Conservation (phyloP, 106 monocot genomes). For the Apostasia ramifera region DNA sequence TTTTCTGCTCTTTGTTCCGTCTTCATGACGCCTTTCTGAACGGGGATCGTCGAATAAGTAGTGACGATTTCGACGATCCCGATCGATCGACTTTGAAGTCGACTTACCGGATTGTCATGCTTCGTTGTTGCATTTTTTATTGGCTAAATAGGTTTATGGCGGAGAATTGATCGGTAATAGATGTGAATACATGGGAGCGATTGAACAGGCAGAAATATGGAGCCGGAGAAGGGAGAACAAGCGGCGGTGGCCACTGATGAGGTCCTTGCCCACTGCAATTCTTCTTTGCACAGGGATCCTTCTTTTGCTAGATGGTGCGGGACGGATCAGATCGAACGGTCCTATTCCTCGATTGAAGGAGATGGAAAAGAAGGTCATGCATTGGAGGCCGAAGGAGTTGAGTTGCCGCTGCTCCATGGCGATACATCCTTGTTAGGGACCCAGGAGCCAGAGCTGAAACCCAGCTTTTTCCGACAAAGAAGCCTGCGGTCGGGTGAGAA, state of each 20-base stretch:
- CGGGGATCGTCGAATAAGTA: too few relatives aligned
- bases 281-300: constrained; percentile 21
- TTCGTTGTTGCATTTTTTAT: not conserved
- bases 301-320: constrained; percentile 42
- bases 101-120: too few relatives aligned
- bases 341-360: not conserved
- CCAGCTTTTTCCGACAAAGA: constrained; percentile 47
- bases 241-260: not conserved
- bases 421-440: not conserved
- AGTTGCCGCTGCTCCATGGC: constrained; percentile 18
- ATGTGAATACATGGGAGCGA: not conserved
- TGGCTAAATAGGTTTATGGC: not conserved
- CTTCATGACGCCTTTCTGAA: too few relatives aligned
- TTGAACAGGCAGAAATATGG: constrained; percentile 5
- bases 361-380: not conserved
- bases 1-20: too few relatives aligned
- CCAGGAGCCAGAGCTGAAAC: constrained; percentile 12
- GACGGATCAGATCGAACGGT: constrained; percentile 14
- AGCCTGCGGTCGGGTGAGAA: not conserved
- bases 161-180: not conserved
- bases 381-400: constrained; percentile 3
- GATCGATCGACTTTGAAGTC: too few relatives aligned
- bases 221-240: not conserved
- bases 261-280: not conserved
- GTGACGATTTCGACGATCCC: too few relatives aligned